A percentile compares a stretch with the other conserved stretches of the same genome.
phyloP scores from a whole-genome alignment of 225 moss, liverwort and hornwort genomes.

The Straminergon stramineum region DNA sequence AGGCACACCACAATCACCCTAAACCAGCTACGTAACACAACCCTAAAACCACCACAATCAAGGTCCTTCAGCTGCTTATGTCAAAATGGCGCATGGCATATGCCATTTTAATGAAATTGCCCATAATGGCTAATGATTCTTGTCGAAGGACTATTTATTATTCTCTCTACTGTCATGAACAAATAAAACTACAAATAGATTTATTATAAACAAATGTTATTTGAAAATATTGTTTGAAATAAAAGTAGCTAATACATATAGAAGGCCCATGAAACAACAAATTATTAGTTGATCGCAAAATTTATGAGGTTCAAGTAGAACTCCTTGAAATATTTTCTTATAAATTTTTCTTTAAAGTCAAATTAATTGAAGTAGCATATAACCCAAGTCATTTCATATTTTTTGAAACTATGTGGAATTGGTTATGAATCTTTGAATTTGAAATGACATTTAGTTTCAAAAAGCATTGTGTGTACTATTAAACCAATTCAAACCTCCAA shows the following conservation, averaged over 20 bases:
- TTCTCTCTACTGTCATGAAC: background rate
- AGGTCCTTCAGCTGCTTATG: no score
- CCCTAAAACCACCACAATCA: no score
- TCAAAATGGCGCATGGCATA: no score
- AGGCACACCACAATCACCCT: no score
- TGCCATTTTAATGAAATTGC: no score
- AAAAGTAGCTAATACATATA: background rate
- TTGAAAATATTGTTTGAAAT: background rate
- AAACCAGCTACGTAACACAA: no score
- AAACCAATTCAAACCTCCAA: no score
- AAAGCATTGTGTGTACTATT: background rate
- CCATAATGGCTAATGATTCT: background rate
- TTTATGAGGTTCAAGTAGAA: background rate
- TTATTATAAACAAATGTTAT: accelerated
- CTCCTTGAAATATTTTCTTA: background rate
- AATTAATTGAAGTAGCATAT: background rate
- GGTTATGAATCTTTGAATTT: background rate
- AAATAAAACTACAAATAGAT: background rate
- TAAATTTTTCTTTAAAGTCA: background rate
- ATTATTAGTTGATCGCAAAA: background rate
- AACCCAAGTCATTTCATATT: background rate
- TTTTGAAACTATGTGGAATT: background rate
- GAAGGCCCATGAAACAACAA: background rate
- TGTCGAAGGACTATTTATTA: background rate
- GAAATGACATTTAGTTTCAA: background rate